Percentiles rank a stretch among this genome's conserved stretches.
Evolutionary conservation across 306 rosid genomes (phyloP).

Genomic region (Fragaria ananassa): DNA sequence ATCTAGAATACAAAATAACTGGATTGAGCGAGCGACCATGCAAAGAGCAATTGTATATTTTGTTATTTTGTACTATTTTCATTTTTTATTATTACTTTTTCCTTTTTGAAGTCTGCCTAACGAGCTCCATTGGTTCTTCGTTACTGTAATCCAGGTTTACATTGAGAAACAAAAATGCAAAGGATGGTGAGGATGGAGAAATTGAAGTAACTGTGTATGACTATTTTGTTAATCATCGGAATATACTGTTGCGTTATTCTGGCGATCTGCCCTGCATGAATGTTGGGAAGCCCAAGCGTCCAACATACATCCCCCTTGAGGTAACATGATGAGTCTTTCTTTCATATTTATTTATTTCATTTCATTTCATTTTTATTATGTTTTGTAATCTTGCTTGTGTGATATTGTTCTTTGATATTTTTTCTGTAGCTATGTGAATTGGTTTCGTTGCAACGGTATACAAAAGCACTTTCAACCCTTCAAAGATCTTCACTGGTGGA

Average conservation of each 20-base stretch:
- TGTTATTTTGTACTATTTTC: neutral
- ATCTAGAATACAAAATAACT: slow-evolving; percentile 74
- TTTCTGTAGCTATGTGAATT: slow-evolving; percentile 58
- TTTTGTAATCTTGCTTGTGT: neutral
- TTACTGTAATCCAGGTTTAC: slow-evolving; percentile 46
- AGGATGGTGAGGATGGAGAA: slow-evolving; percentile 33
- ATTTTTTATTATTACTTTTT: neutral
- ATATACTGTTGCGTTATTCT: slow-evolving; percentile 60
- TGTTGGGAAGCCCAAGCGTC: slow-evolving; percentile 92
- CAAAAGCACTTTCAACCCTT: slow-evolving; percentile 71
- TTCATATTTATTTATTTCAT: neutral
- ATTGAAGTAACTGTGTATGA: slow-evolving; percentile 77
- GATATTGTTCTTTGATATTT: neutral
- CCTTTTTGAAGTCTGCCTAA: neutral
- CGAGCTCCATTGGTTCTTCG: neutral
- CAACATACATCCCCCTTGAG: slow-evolving; percentile 84
- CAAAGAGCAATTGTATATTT: slow-evolving; percentile 57
- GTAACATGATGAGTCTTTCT: slow-evolving; percentile 30
- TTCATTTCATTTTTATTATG: neutral
- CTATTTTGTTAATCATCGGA: slow-evolving; percentile 63
- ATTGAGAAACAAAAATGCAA: slow-evolving; percentile 46
- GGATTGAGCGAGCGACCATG: slow-evolving; percentile 82
- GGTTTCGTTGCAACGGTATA: slow-evolving; percentile 85
- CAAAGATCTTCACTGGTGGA: slow-evolving; percentile 86
- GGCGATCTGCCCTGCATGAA: slow-evolving; percentile 76